These are phyloP conservation scores for Tothia fuscella DNA, from an alignment of 2,329 filamentous ascomycete genomes.

Conservation along the genomic window DNA sequence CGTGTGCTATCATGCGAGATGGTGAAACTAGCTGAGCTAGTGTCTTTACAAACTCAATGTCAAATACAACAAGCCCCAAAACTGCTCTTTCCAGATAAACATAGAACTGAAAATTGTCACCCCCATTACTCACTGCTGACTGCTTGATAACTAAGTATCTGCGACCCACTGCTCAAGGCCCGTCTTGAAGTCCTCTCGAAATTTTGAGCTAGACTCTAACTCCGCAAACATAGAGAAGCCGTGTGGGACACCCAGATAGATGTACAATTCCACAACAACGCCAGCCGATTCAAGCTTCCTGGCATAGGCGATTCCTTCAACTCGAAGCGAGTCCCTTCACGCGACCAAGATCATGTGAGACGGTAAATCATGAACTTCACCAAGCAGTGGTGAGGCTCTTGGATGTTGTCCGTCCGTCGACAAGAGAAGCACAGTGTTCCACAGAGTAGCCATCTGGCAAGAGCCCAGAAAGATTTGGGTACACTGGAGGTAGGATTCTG, in stretches of 20 bases:
- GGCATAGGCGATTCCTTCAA: conserved; percentile 11
- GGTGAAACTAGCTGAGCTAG: too few species aligned
- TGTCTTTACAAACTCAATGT: too few species aligned
- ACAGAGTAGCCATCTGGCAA: background rate
- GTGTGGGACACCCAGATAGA: conserved; percentile 12
- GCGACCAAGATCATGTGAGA: conserved; percentile 7
- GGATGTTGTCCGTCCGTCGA: background rate
- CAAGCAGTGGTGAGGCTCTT: background rate
- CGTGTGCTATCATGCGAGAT: too few species aligned
- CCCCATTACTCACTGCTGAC: too few species aligned
- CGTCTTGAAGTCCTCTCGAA: background rate
- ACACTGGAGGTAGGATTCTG: background rate
- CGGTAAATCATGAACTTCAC: background rate
- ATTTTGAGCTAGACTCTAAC: background rate
- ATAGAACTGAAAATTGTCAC: too few species aligned
- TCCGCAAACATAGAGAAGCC: background rate
- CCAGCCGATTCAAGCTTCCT: conserved; percentile 11
- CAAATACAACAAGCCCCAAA: too few species aligned
- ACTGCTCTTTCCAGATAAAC: too few species aligned
- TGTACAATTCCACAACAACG: conserved; percentile 9
- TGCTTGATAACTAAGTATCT: conserved; percentile 1
- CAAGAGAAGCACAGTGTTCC: background rate
- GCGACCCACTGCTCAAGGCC: background rate
- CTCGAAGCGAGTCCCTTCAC: conserved; percentile 12
- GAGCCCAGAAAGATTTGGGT: background rate